Percentiles rank a stretch among this genome's conserved stretches.
Conservation (phyloP, 148 eudicot species). For the Simmondsia chinensis region DNA sequence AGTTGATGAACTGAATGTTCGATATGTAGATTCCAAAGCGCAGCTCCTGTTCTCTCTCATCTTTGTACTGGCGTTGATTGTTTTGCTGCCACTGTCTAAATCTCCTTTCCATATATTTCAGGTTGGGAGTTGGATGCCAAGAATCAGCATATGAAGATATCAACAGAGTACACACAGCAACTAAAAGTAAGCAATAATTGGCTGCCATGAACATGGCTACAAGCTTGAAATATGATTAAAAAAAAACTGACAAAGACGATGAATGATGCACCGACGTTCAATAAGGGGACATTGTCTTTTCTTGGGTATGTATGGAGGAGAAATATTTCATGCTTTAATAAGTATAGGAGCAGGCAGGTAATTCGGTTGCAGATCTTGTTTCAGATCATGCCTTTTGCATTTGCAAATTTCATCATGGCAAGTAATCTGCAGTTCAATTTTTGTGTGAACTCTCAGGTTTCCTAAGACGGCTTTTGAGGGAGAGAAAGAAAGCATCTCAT, state of each 20-base stretch:
- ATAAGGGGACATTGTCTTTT: too few species aligned
- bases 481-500: too few species aligned
- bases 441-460: constrained; percentile 4
- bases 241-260: background rate
- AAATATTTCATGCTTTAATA: background rate
- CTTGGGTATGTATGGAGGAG: too few species aligned
- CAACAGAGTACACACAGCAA: background rate
- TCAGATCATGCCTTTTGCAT: constrained; percentile 4
- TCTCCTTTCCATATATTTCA: constrained; percentile 12
- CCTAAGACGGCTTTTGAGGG: background rate
- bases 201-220: background rate
- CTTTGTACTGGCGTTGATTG: constrained; percentile 13
- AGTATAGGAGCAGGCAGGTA: background rate
- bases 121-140: background rate
- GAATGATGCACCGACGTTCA: background rate
- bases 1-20: constrained; percentile 28
- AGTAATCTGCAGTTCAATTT: background rate
- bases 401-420: constrained; percentile 1
- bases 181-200: background rate
- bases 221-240: background rate
- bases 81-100: constrained; percentile 17
- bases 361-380: background rate
- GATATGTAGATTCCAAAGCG: constrained; percentile 37
- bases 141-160: constrained; percentile 6
- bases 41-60: constrained; percentile 19